Evolutionary conservation across 2,329 filamentous ascomycete genomes (phyloP).

Genomic region (Fusarium algeriense): DNA sequence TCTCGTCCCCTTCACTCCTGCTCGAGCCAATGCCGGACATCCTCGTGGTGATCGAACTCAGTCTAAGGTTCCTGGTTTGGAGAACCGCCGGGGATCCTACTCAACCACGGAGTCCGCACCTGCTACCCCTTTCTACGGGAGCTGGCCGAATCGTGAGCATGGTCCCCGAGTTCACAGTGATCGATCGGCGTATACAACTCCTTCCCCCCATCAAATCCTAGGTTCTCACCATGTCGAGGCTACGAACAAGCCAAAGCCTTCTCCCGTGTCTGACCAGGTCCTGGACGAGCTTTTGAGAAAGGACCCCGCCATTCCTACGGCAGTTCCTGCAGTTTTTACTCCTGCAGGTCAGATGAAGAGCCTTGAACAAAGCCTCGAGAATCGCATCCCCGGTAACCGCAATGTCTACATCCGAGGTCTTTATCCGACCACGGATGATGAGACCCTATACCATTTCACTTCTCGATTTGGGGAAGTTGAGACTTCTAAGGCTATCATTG

Average conservation of each 20-base stretch:
- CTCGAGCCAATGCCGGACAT: conserved; percentile 59
- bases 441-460: conserved; percentile 85
- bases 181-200: conserved; percentile 74
- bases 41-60: conserved; percentile 62
- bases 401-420: conserved; percentile 99
- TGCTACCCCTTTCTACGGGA: conserved; percentile 72
- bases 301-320: conserved; percentile 86
- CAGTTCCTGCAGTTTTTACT: conserved; percentile 90
- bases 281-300: conserved; percentile 76
- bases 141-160: conserved; percentile 67
- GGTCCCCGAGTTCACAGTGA: conserved; percentile 70
- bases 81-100: conserved; percentile 76
- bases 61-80: conserved; percentile 70
- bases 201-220: conserved; percentile 72
- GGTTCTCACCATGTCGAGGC: conserved; percentile 55
- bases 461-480: conserved; percentile 92
- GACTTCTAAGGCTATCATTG: conserved; percentile 98
- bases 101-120: conserved; percentile 76
- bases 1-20: conserved; percentile 66
- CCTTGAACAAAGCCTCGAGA: conserved; percentile 93
- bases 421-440: conserved; percentile 93
- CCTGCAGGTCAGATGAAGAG: conserved; percentile 89
- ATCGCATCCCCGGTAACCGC: conserved; percentile 89
- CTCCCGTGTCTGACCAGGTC: conserved; percentile 59
- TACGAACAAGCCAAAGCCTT: conserved; percentile 57